Evolutionary conservation across 192 early-diverging fungal genomes (phyloP), one percentile per base, ranked within the genome.

Genomic region (Backusella tarrabulga): DNA sequence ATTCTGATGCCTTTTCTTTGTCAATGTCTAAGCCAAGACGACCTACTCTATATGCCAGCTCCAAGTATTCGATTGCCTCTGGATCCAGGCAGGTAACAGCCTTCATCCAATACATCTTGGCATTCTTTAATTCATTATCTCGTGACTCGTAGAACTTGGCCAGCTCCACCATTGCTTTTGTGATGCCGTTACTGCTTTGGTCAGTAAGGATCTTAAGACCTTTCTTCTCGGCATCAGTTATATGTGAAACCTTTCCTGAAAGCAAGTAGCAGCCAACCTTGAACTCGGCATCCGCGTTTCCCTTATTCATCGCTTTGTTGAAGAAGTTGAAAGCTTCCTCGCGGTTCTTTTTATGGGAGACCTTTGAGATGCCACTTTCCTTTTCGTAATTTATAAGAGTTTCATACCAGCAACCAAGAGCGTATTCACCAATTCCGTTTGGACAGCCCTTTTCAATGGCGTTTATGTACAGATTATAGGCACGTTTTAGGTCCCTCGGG

Each of bases 371-470:
- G 1, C 4, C 35, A 42, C 19, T 11, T 40, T 35, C 19, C 9
- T 35, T 21, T 23, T 34, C 34, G 11, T n/a, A 71, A 11, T 71
- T 21, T 15, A 42, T 1, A 6, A 23, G 12, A 15, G 69, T 44
- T 41, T 71, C 69, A 23, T 14, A 21, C 36, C 34, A 71, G 36
- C 69, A 71, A n/a, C 69, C 69, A 23, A 71, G 36, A 41, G 69
- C 69, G 14, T 71, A 71, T 38, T 71, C 69, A 5, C 35, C 21
- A 9, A 15, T 26, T 40, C 69, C 69, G n/a, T 71, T 23, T 14
- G 23, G 69, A 32, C 69, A 71, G 1, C 14, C 23, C 5, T 44
- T 7, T 8, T 21, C 36, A 44, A 71, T 26, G 23, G 69, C 69
- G 23, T 29, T 23, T 23, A n/a, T 40, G 4, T 71, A 71, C n/a